Evolutionary conservation across 345 rosid genomes (phyloP).

Genomic region (Eucalyptus sp.): DNA sequence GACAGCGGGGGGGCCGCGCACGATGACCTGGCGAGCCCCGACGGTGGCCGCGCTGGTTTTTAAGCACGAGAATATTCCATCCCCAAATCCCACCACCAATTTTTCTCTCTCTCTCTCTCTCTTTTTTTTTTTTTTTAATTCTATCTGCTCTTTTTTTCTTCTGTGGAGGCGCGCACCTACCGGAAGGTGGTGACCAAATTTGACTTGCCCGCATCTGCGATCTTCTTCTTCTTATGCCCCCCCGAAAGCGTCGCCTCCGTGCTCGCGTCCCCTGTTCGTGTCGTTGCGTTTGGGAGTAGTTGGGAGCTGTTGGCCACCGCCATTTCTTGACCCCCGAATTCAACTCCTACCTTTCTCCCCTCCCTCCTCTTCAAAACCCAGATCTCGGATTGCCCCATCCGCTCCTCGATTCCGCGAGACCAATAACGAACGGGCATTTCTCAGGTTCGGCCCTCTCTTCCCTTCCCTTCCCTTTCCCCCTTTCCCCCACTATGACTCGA

Average conservation of each 20-base stretch:
- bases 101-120: not conserved
- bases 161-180: not conserved
- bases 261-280: no score
- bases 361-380: not conserved
- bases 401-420: not conserved
- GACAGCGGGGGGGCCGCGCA: not conserved
- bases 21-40: not conserved
- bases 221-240: not conserved
- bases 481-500: rapidly evolving
- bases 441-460: not conserved
- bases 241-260: not conserved
- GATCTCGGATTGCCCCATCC: not conserved
- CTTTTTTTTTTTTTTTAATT: not conserved
- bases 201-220: constrained; percentile 6
- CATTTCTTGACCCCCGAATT: not conserved
- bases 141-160: no score
- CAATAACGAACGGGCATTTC: not conserved
- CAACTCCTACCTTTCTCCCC: not conserved
- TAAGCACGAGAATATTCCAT: not conserved
- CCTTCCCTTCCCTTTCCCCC: not conserved
- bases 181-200: constrained; percentile 5
- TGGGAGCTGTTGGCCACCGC: not conserved
- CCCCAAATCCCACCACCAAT: no score
- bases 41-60: not conserved
- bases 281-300: not conserved